Base-by-base conservation (phyloP, 352 stramenopile genomes). In the Pythium apleroticum region DNA sequence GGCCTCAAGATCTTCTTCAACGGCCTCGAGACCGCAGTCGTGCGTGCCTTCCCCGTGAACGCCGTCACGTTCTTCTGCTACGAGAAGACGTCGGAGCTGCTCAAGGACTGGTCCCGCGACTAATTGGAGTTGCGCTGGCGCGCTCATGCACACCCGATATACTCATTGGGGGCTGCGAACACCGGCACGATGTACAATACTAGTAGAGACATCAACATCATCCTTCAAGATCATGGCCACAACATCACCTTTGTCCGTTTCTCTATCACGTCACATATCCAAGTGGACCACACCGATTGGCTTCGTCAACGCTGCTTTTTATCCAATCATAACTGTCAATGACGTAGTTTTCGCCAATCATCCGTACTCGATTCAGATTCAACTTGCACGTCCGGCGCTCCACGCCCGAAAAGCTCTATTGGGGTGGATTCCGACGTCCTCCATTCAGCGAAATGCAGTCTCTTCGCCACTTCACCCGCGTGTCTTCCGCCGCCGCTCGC, bases 1-100 rank as follows among this genome's bases (percentile, higher is more conserved):
- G 88, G 88, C 7, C 78, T 72, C 67, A 71, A 72, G 27, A 85
- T 93, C 43, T 96, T 96, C 53, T 80, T 90, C 63, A 88, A 85
- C 45, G 88, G 88, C 7, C 62, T 96, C 10, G 79, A 79, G 31
- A 93, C 88, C 22, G 82, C 86, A 19, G 81, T 90, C 68, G 71
- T 93, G 41, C 82, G 88, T 39, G 87, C 87, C 27, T 96, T 96
- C 57, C 87, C 87, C 2, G 85, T 91, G 33, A 95, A 91, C 46
- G 87, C 85, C 14, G 87, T 96, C 33, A 96, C 88, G 25, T 93
- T 96, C 62, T 93, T 86, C 72, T 83, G 71, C 64, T 96, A 96
- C 72, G 88, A 96, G 63, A 84, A 83, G 65, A 77, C 86, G 1
- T 91, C 85, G 2, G 74, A 84, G 33, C 22, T 86, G 52, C 80